A percentile compares a stretch with the other conserved stretches of the same genome.
These are phyloP conservation scores for Dovyalis caffra DNA, from an alignment of 345 rosid genomes.

Conservation along the genomic window DNA sequence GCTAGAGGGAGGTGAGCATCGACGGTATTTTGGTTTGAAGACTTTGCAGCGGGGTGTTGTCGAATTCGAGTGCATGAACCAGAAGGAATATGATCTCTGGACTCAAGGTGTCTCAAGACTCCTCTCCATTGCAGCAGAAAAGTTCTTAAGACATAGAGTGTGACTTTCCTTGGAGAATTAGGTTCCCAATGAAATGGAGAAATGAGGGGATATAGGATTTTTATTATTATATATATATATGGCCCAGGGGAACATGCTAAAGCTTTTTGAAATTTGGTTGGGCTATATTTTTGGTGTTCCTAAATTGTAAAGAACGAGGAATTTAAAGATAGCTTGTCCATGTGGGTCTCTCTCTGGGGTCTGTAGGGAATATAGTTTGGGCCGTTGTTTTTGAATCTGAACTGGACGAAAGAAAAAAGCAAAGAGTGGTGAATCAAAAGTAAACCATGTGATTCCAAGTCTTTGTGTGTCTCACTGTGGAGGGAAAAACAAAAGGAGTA, in stretches of 20 bases:
- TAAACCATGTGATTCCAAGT: conserved; percentile 10
- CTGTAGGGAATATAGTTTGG: neutral
- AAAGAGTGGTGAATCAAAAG: neutral
- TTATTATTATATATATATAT: neutral
- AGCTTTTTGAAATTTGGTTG: neutral
- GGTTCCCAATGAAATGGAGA: neutral
- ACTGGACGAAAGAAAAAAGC: conserved; percentile 1
- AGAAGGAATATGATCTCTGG: conserved; percentile 84
- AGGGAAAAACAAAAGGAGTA: conserved; percentile 7
- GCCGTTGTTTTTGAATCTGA: neutral
- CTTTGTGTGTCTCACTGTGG: neutral
- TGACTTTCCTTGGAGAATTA: conserved; percentile 21
- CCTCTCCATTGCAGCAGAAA: conserved; percentile 61
- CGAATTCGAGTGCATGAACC: conserved; percentile 78
- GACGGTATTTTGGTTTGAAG: conserved; percentile 76
- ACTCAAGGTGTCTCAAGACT: conserved; percentile 91
- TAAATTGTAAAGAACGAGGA: neutral
- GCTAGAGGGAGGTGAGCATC: conserved; percentile 73
- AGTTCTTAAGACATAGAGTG: conserved; percentile 47
- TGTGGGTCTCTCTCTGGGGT: neutral
- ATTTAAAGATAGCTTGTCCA: neutral
- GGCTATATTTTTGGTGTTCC: conserved; percentile 6
- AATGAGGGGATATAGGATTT: neutral
- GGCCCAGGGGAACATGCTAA: neutral
- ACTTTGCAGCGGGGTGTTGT: conserved; percentile 57